phyloP scores from a whole-genome alignment of 2,329 filamentous ascomycete genomes.

The Ophiostoma tasmaniense region DNA sequence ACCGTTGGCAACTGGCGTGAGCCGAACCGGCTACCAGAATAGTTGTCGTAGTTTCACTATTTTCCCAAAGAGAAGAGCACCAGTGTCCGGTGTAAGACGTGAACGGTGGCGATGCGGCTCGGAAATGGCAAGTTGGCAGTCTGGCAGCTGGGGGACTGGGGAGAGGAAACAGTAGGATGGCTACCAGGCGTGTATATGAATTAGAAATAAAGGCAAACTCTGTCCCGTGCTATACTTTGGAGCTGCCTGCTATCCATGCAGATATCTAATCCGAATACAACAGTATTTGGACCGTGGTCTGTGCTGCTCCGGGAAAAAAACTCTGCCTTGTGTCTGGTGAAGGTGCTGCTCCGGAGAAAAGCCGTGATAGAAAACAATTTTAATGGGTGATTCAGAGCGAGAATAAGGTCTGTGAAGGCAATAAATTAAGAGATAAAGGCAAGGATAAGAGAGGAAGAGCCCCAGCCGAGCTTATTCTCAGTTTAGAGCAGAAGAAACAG shows the following conservation, averaged over 20 bases:
- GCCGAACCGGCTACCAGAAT: not conserved
- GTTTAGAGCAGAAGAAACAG: not conserved
- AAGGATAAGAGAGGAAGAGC: not conserved
- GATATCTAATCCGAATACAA: not conserved
- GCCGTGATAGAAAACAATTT: not conserved
- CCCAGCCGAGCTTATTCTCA: not conserved
- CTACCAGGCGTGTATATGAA: not conserved
- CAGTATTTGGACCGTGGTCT: not conserved
- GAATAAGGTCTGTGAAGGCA: not conserved
- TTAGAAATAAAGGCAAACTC: not conserved
- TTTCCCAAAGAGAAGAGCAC: not conserved
- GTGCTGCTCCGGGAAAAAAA: not conserved
- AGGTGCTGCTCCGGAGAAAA: not conserved
- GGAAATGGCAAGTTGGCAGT: not conserved
- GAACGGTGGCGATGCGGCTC: not conserved
- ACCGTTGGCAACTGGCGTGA: not conserved
- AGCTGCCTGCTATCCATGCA: not conserved
- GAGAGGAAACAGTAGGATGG: not conserved
- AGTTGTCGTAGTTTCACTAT: not conserved
- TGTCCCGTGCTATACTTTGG: not conserved
- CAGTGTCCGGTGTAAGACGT: not conserved
- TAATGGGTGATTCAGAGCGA: not conserved
- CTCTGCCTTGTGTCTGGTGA: not conserved
- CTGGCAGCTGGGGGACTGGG: no score
- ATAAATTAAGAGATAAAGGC: not conserved